These are phyloP conservation scores for Ciborinia camelliae DNA, from an alignment of 2,329 filamentous ascomycete species.

Conservation along the genomic window DNA sequence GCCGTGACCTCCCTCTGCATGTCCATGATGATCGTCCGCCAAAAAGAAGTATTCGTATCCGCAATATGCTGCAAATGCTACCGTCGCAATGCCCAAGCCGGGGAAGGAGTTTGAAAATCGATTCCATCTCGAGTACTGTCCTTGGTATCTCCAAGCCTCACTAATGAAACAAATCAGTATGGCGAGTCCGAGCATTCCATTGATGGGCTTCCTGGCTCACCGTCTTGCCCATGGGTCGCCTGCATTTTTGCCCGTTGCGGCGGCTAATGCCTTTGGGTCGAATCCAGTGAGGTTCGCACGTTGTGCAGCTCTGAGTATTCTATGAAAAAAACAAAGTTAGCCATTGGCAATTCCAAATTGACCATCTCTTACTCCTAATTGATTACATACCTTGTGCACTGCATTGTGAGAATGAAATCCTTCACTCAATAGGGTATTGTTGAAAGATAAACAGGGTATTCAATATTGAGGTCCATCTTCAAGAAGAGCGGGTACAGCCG, in stretches of 20 bases:
- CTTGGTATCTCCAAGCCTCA: constrained; percentile 92
- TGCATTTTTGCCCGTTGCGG: constrained; percentile 59
- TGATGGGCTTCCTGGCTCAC: constrained; percentile 45
- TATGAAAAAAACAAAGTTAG: constrained; percentile 25
- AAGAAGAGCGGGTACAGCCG: neutral
- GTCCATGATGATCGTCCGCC: constrained; percentile 61
- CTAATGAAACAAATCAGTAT: constrained; percentile 59
- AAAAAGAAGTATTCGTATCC: constrained; percentile 86
- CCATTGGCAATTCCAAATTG: neutral
- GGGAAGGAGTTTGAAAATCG: constrained; percentile 85
- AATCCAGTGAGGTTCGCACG: constrained; percentile 84
- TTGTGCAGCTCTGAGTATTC: constrained; percentile 37
- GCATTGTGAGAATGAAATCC: constrained; percentile 31
- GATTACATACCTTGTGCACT: constrained; percentile 31
- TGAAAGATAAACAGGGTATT: neutral
- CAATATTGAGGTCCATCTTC: constrained; percentile 4
- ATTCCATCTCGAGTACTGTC: constrained; percentile 83
- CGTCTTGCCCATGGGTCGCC: constrained; percentile 64
- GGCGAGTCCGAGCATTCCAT: neutral
- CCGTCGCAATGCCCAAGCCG: constrained; percentile 86
- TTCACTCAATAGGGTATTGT: constrained; percentile 13
- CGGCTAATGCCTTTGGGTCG: constrained; percentile 76
- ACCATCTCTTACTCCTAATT: too few species aligned
- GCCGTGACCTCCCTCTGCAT: constrained; percentile 49
- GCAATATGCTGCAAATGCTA: constrained; percentile 87